Evolutionary conservation across 2,329 filamentous ascomycete species (phyloP), one percentile per base, ranked within the genome.

Genomic region (Fusarium nodosum): DNA sequence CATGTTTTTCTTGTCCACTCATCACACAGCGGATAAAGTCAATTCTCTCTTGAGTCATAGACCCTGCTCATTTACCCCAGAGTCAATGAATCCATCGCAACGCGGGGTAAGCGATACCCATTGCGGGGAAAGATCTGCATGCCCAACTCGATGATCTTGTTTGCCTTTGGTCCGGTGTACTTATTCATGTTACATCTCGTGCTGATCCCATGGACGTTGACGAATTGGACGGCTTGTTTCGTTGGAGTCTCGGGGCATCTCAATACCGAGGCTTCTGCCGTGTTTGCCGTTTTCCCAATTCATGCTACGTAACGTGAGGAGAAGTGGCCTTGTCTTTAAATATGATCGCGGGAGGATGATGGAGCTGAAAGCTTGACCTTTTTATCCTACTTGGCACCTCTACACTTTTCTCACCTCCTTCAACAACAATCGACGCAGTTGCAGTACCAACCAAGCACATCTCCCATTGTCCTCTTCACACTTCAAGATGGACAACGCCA

Each of bases 401-500:
- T 8, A 26, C 5, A 1, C 16, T 18, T 7, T 4, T 36, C 7
- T 38, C 4, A 7, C 7, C 6, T 15, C 4, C 11, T 26, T 9
- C 4, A n/a, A 7, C 28, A 48, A 10, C 8, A 7, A 5, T 22
- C 12, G n/a, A 31, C 9, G 11, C 20, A 9, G 20, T 18, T 18
- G 6, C 3, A 20, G n/a, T 20, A 20, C 8, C n/a, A 20, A 18
- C 33, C 16, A 20, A 36, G 10, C 36, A 22, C n/a, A 4, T 6
- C 11, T 18, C 6, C 9, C 16, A 11, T 18, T 2, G 28, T 47
- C 24, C 8, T 12, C 7, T 15, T n/a, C 5, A 2, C 3, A 7
- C 20, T 7, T 4, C 5, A 47, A 7, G 1, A 70, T 71, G 68
- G 68, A 71, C 2, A 36, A 45, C 11, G 50, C 36, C 9, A 71